Evolutionary conservation across 2,329 filamentous ascomycete species (phyloP), one percentile per base, ranked within the genome.

Genomic region (Trichoderma asperellum): DNA sequence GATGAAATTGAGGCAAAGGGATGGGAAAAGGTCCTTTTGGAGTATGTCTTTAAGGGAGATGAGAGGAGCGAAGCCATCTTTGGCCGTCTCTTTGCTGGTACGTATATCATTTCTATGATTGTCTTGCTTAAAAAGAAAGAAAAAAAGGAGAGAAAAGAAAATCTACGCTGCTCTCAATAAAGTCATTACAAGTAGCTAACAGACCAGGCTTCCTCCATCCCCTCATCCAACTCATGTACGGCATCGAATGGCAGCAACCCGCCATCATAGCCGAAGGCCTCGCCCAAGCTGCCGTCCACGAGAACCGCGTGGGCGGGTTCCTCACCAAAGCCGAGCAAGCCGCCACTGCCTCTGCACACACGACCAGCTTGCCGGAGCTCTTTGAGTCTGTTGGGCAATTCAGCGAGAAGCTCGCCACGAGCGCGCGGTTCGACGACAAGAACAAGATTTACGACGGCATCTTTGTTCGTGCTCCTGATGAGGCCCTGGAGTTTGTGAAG

Each of bases 181-280:
- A 18, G 3, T 24, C 3, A 24, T 12, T 24, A 24, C 24, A 24
- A 24, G 24, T 3, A 24, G 24, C 24, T 24, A 24, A 24, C 24
- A 24, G 24, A 24, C 1, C 34, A 86, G 89, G 91, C 0, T 86
- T 95, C 71, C 74, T 94, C 2, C 93, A 97, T 75, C 93, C 93
- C 2, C 81, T 96, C 18, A 94, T 97, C 71, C 93, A 97, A 76
- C 85, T 97, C 24, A 92, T 93, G 60, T 97, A 93, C 76, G 94
- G 92, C 5, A 77, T 97, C 43, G 93, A 97, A 77, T 97, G 93
- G 82, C 78, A 86, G 11, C 93, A 97, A 76, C 92, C 92, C 2
- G 91, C 91, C 47, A 89, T 97, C 70, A 85, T 97, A 34, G 92
- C 93, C 6, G 88, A 95, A 80, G 93, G 83, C 0, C 86, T 97